Conservation (phyloP, 2,329 filamentous ascomycete species). For the Pseudogymnoascus sp. region DNA sequence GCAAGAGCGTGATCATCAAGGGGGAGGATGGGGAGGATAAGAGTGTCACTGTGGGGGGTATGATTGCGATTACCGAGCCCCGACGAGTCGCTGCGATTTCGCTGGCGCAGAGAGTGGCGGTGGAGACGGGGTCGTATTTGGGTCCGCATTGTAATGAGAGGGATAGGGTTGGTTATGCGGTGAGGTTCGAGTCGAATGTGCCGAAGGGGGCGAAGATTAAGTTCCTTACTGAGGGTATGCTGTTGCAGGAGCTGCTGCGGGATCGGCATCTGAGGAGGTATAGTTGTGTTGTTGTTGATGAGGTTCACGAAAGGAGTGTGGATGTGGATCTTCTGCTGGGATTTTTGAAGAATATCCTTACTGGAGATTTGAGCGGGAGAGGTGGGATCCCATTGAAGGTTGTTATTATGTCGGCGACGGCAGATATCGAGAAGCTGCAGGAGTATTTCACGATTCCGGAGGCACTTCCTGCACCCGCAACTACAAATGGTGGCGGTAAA, state of each 20-base stretch:
- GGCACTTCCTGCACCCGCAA: not conserved
- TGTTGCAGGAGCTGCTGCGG: constrained; percentile 84
- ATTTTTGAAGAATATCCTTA: constrained; percentile 73
- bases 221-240: constrained; percentile 91
- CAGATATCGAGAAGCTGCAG: constrained; percentile 71
- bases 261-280: constrained; percentile 80
- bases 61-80: constrained; percentile 90
- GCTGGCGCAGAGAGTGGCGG: constrained; percentile 76
- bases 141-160: constrained; percentile 44
- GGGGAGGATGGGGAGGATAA: constrained; percentile 27
- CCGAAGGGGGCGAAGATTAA: constrained; percentile 82
- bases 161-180: constrained; percentile 75
- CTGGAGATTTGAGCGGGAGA: constrained; percentile 52
- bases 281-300: constrained; percentile 85
- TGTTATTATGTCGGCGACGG: constrained; percentile 94
- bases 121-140: constrained; percentile 65
- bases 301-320: constrained; percentile 92
- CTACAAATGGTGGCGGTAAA: not conserved
- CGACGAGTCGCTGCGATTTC: constrained; percentile 89
- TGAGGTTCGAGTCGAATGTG: constrained; percentile 83
- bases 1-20: constrained; percentile 44
- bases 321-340: constrained; percentile 89
- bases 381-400: constrained; percentile 75
- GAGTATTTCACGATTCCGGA: constrained; percentile 55
- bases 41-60: constrained; percentile 57